Percentiles rank a stretch among this genome's conserved stretches.
phyloP scores from a whole-genome alignment of 1,139 yeast species.

The Taiozyma sp. region DNA sequence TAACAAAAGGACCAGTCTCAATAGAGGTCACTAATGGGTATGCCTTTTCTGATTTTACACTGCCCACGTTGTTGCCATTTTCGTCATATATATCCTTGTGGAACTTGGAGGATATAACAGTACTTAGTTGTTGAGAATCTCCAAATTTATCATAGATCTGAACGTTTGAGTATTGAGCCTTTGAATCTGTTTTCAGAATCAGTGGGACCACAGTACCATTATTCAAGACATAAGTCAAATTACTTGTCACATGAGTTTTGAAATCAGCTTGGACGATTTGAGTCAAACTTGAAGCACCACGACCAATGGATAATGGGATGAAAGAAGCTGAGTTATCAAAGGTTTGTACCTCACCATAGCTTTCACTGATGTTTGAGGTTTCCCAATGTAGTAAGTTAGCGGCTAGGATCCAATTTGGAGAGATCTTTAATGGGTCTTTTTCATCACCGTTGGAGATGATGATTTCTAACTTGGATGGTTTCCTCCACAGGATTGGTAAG shows the following conservation, averaged over 20 bases:
- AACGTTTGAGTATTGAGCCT: conserved; percentile 11
- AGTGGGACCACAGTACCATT: conserved; percentile 20
- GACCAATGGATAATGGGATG: conserved; percentile 3
- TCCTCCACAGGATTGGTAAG: conserved; percentile 57
- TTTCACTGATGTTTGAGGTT: conserved; percentile 33
- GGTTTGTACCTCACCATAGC: conserved; percentile 36
- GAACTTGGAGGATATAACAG: conserved; percentile 13
- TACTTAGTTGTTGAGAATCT: conserved; percentile 15
- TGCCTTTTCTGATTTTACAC: conserved; percentile 5
- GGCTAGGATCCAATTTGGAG: conserved; percentile 65
- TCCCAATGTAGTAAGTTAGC: conserved; percentile 69
- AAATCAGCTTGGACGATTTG: conserved; percentile 16
- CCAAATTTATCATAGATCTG: conserved; percentile 19
- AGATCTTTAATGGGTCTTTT: conserved; percentile 36
- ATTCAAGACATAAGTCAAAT: conserved; percentile 13
- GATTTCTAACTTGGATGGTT: conserved; percentile 32
- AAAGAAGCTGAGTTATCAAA: conserved; percentile 24
- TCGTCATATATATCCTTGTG: conserved; percentile 5
- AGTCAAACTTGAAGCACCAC: conserved; percentile 11
- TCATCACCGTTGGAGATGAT: conserved; percentile 60
- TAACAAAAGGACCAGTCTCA: conserved; percentile 9
- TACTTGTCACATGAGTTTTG: conserved; percentile 8
- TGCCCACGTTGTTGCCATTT: conserved; percentile 7
- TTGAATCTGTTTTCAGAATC: conserved; percentile 8
- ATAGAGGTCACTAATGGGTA: conserved; percentile 16